These are phyloP conservation scores for Blastobotrys attinorum DNA, from an alignment of 805 yeast species.

Conservation along the genomic window DNA sequence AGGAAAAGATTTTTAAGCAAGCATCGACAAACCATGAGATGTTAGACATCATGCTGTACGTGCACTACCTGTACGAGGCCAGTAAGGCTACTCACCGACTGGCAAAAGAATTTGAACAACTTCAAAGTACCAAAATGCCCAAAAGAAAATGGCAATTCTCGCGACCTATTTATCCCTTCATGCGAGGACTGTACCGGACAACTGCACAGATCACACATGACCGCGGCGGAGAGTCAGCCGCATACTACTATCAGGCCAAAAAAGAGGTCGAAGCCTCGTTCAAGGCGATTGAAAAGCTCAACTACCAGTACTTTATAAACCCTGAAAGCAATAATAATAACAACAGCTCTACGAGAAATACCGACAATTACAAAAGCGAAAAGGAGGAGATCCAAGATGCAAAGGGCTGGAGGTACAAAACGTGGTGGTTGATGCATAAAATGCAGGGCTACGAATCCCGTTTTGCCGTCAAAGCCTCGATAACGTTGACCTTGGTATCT, in stretches of 20 bases:
- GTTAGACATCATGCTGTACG: slow-evolving; percentile 33
- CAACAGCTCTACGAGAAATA: not conserved
- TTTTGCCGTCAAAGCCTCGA: slow-evolving; percentile 37
- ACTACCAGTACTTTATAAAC: slow-evolving; percentile 29
- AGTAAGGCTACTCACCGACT: slow-evolving; percentile 25
- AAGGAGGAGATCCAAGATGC: not conserved
- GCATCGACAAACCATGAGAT: slow-evolving; percentile 26
- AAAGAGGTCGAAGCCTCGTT: slow-evolving; percentile 40
- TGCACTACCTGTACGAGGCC: slow-evolving; percentile 36
- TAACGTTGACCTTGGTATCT: slow-evolving; percentile 32
- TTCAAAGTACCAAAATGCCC: slow-evolving; percentile 7
- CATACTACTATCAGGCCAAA: slow-evolving; percentile 36
- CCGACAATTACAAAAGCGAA: not conserved
- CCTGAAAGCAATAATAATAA: slow-evolving; percentile 25
- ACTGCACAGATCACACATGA: slow-evolving; percentile 38
- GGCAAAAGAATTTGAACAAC: not conserved
- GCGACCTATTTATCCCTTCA: slow-evolving; percentile 34
- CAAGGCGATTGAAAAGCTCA: slow-evolving; percentile 23
- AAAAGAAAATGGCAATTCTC: slow-evolving; percentile 31
- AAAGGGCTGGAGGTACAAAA: slow-evolving; percentile 25
- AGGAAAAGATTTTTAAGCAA: not conserved
- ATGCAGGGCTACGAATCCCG: slow-evolving; percentile 34
- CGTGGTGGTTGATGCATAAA: slow-evolving; percentile 33
- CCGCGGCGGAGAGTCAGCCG: slow-evolving; percentile 40
- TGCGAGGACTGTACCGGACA: slow-evolving; percentile 35